phyloP scores from a whole-genome alignment of 306 rosid genomes.

The Neltuma alba region DNA sequence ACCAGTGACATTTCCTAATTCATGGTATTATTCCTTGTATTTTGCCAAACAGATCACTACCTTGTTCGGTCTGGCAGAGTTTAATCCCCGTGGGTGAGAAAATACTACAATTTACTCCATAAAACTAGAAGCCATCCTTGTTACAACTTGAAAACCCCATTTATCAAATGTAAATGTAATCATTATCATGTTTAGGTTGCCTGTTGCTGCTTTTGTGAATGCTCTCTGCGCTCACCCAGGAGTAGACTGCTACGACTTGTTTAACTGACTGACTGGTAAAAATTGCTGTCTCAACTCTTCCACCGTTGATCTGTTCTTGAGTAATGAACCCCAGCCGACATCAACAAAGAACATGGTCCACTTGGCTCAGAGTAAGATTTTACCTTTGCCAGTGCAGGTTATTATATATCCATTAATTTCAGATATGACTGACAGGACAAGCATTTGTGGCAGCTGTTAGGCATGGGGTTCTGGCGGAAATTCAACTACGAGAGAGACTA shows the following conservation, averaged over 20 bases:
- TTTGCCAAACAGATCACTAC: conserved; percentile 43
- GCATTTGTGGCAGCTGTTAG: conserved; percentile 50
- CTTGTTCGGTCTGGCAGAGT: conserved; percentile 52
- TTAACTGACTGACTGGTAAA: conserved; percentile 48
- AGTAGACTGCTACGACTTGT: conserved; percentile 55
- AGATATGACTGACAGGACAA: not conserved
- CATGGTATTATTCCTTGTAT: not conserved
- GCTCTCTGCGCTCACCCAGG: conserved; percentile 44
- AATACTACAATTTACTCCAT: not conserved
- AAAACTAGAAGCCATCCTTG: not conserved
- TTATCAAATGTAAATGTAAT: not conserved
- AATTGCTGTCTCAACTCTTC: conserved; percentile 74
- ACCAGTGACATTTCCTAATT: not conserved
- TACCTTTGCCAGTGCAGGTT: not conserved
- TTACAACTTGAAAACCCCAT: not conserved
- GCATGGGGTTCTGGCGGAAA: conserved; percentile 52
- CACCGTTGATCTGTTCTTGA: conserved; percentile 43
- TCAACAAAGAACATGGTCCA: conserved; percentile 71
- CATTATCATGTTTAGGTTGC: conserved; percentile 32
- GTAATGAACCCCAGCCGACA: conserved; percentile 61
- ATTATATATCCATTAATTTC: not conserved
- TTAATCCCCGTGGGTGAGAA: conserved; percentile 57
- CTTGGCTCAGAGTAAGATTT: conserved; percentile 64
- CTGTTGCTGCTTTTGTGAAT: conserved; percentile 32
- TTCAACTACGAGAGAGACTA: conserved; percentile 47